phyloP scores from a whole-genome alignment of 2,329 filamentous ascomycete species.

The Sphaerostilbella broomeana region DNA sequence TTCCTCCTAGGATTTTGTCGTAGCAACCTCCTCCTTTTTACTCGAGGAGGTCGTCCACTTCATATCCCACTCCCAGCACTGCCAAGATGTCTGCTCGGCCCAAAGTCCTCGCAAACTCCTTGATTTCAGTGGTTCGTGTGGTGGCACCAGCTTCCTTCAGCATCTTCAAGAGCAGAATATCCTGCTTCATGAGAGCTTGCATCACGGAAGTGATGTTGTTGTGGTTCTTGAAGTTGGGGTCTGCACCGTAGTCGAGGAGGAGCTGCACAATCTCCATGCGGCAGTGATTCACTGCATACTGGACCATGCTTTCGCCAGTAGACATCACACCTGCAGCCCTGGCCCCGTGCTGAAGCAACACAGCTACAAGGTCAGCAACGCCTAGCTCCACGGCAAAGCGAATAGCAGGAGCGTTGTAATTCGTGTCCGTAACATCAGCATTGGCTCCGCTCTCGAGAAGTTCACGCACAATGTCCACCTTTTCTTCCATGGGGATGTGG shows the following conservation, averaged over 20 bases:
- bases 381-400: conserved; percentile 22
- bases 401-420: conserved; percentile 18
- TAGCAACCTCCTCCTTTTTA: neutral
- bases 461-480: conserved; percentile 21
- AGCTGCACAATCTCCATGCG: conserved; percentile 18
- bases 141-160: conserved; percentile 24
- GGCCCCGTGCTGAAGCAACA: conserved; percentile 25
- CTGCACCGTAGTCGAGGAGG: conserved; percentile 28
- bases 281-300: conserved; percentile 25
- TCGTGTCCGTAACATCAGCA: conserved; percentile 22
- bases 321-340: conserved; percentile 23
- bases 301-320: conserved; percentile 25
- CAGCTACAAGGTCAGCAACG: conserved; percentile 19
- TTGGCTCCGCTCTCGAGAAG: conserved; percentile 30
- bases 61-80: conserved; percentile 18
- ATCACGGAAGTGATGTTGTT: conserved; percentile 27
- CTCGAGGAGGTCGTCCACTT: too few species aligned
- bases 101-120: conserved; percentile 22
- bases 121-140: conserved; percentile 16
- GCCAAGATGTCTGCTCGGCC: conserved; percentile 21
- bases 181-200: conserved; percentile 24
- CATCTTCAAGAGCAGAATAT: conserved; percentile 23
- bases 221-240: conserved; percentile 26
- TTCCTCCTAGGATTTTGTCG: too few species aligned
- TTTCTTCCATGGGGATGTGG: conserved; percentile 21